Conservation (phyloP, 2,329 filamentous ascomycete species). For the Drechslera avenae region DNA sequence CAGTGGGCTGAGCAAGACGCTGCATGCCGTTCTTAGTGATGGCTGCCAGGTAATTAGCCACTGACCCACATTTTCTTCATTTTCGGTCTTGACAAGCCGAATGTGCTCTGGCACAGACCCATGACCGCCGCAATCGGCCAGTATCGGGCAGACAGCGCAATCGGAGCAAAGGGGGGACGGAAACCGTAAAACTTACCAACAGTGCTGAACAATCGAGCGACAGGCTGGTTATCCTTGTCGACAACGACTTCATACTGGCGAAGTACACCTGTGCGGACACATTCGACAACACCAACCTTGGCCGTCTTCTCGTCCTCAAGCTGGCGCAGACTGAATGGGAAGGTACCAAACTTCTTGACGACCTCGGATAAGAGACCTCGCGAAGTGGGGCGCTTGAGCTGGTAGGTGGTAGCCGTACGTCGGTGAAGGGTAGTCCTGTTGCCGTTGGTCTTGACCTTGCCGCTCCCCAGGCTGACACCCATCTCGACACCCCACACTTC, state of each 20-base stretch:
- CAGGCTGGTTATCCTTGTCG: constrained; percentile 85
- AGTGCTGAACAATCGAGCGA: constrained; percentile 87
- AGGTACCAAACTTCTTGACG: constrained; percentile 94
- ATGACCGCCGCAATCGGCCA: not conserved
- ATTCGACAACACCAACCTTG: constrained; percentile 95
- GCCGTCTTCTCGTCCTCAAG: constrained; percentile 94
- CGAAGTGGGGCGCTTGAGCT: constrained; percentile 90
- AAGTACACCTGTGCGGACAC: constrained; percentile 89
- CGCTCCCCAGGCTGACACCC: constrained; percentile 84
- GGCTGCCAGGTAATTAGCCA: constrained; percentile 58
- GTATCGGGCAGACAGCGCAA: not conserved
- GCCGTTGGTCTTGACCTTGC: constrained; percentile 92
- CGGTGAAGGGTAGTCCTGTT: constrained; percentile 89
- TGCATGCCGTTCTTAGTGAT: constrained; percentile 98
- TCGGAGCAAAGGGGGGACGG: constrained; percentile 28
- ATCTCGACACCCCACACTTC: constrained; percentile 99
- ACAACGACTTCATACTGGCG: constrained; percentile 95
- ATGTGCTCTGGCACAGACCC: not conserved
- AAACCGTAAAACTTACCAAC: constrained; percentile 81
- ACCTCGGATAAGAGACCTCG: constrained; percentile 92
- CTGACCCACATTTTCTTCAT: not conserved
- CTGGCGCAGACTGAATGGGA: constrained; percentile 97
- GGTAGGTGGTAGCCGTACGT: constrained; percentile 88
- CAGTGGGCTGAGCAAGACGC: constrained; percentile 77
- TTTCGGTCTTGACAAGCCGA: not conserved